phyloP scores from a whole-genome alignment of 192 early-diverging fungal species.

The Backusella parvicylindrica region DNA sequence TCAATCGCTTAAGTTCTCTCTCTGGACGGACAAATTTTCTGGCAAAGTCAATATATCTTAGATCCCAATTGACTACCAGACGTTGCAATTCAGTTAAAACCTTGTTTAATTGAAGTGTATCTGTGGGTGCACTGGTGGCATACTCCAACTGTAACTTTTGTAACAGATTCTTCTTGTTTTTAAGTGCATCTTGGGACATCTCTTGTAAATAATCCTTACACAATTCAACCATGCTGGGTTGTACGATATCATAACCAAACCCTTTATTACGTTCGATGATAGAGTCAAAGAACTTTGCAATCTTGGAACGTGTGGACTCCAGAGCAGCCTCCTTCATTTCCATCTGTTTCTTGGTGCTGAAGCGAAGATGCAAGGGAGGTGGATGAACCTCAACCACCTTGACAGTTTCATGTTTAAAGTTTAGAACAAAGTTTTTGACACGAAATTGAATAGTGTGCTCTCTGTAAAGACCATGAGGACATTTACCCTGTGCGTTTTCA shows the following conservation, averaged over 20 bases:
- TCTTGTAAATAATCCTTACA: slow-evolving; percentile 71
- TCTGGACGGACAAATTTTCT: slow-evolving; percentile 81
- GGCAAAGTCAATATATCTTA: slow-evolving; percentile 75
- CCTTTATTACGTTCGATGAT: slow-evolving; percentile 76
- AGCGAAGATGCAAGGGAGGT: slow-evolving; percentile 65
- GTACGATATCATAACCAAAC: slow-evolving; percentile 75
- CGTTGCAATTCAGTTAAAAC: slow-evolving; percentile 72
- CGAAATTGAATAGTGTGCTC: slow-evolving; percentile 83
- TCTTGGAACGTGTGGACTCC: slow-evolving; percentile 60
- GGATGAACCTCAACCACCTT: slow-evolving; percentile 65
- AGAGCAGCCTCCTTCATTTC: slow-evolving; percentile 72
- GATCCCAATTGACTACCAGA: slow-evolving; percentile 81
- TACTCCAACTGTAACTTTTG: slow-evolving; percentile 83
- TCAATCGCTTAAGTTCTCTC: slow-evolving; percentile 63
- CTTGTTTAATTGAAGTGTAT: slow-evolving; percentile 76
- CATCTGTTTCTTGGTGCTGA: slow-evolving; percentile 54
- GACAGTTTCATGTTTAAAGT: slow-evolving; percentile 74
- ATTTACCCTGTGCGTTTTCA: slow-evolving; percentile 61
- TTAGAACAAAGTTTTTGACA: slow-evolving; percentile 71
- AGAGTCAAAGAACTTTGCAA: slow-evolving; percentile 84
- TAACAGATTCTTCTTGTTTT: slow-evolving; percentile 80
- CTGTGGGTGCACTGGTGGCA: slow-evolving; percentile 71
- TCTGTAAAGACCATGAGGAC: slow-evolving; percentile 76
- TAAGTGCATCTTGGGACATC: slow-evolving; percentile 64
- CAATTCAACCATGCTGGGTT: slow-evolving; percentile 59